A percentile compares a stretch with the other conserved stretches of the same genome.
Evolutionary conservation across 2,329 filamentous ascomycete species (phyloP).

Genomic region (Pyrenochaeta sp.): DNA sequence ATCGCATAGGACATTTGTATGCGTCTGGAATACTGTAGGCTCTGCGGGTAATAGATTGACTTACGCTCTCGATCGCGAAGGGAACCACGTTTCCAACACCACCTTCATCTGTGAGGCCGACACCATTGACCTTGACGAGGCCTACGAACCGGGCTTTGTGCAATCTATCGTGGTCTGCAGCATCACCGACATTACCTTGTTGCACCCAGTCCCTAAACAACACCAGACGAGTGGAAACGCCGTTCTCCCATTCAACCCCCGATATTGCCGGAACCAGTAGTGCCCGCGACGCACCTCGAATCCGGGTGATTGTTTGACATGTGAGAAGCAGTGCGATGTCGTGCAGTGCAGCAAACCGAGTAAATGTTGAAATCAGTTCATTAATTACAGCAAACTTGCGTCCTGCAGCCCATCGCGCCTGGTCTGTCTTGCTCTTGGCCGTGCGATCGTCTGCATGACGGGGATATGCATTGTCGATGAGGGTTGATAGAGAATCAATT

Average conservation of each 20-base stretch:
- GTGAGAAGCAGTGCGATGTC: slow-evolving; percentile 77
- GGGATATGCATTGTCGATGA: slow-evolving; percentile 80
- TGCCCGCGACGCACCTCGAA: slow-evolving; percentile 71
- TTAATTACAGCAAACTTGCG: slow-evolving; percentile 69
- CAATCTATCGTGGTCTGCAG: slow-evolving; percentile 36
- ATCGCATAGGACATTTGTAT: slow-evolving; percentile 13
- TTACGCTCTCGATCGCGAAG: slow-evolving; percentile 54
- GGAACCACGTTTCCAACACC: slow-evolving; percentile 60
- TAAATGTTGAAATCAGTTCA: slow-evolving; percentile 65
- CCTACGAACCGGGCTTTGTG: slow-evolving; percentile 51
- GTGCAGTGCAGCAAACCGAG: slow-evolving; percentile 76
- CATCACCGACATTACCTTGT: slow-evolving; percentile 35
- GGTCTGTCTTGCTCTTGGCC: slow-evolving; percentile 53
- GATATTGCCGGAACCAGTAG: slow-evolving; percentile 78
- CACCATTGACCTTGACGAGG: slow-evolving; percentile 54
- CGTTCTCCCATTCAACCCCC: slow-evolving; percentile 80
- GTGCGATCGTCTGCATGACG: slow-evolving; percentile 57
- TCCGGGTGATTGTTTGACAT: slow-evolving; percentile 82
- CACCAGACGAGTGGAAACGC: slow-evolving; percentile 74
- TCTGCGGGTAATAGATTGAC: slow-evolving; percentile 45
- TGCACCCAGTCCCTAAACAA: slow-evolving; percentile 75
- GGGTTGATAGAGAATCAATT: slow-evolving; percentile 77
- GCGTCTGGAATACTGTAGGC: slow-evolving; percentile 28
- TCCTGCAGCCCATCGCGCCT: slow-evolving; percentile 56
- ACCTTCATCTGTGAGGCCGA: slow-evolving; percentile 49